A percentile compares a stretch with the other conserved stretches of the same genome.
These are phyloP conservation scores for Penicillium corylophilum DNA, from an alignment of 2,329 filamentous ascomycete genomes.

Conservation along the genomic window DNA sequence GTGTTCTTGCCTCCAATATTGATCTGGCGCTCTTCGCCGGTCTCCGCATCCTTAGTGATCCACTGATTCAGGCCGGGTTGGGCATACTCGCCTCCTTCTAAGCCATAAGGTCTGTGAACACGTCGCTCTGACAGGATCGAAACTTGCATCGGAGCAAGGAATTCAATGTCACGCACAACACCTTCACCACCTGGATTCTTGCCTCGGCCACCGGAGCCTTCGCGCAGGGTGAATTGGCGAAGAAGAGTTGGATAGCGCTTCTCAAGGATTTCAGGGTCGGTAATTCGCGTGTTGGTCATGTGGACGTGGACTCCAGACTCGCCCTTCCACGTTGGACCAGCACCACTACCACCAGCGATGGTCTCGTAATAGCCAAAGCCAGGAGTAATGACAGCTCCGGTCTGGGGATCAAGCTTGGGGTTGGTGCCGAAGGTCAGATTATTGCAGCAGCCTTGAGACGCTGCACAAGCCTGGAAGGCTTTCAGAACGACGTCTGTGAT, in stretches of 20 bases:
- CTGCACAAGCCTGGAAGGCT: constrained; percentile 76
- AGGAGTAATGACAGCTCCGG: constrained; percentile 55
- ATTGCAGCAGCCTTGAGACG: constrained; percentile 77
- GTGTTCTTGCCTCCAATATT: constrained; percentile 65
- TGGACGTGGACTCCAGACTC: constrained; percentile 76
- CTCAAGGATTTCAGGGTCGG: constrained; percentile 79
- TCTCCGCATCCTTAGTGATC: constrained; percentile 70
- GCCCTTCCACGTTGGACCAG: constrained; percentile 73
- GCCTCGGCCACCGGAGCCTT: constrained; percentile 65
- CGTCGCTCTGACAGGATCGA: constrained; percentile 75
- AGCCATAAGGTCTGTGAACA: constrained; percentile 75
- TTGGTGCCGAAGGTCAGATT: constrained; percentile 78
- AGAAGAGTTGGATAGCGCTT: constrained; percentile 75
- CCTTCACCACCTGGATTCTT: constrained; percentile 72
- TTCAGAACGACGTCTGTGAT: constrained; percentile 81
- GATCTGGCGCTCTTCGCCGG: constrained; percentile 51
- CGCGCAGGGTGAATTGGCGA: constrained; percentile 67
- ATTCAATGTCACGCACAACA: constrained; percentile 79
- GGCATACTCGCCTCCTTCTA: constrained; percentile 78
- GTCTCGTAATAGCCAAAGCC: constrained; percentile 90
- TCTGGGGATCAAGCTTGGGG: constrained; percentile 62
- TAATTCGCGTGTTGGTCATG: constrained; percentile 88
- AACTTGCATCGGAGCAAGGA: constrained; percentile 75
- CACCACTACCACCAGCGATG: constrained; percentile 76
- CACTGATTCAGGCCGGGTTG: constrained; percentile 81